Evolutionary conservation across 345 rosid species (phyloP).

Genomic region (Citropsis articulata): DNA sequence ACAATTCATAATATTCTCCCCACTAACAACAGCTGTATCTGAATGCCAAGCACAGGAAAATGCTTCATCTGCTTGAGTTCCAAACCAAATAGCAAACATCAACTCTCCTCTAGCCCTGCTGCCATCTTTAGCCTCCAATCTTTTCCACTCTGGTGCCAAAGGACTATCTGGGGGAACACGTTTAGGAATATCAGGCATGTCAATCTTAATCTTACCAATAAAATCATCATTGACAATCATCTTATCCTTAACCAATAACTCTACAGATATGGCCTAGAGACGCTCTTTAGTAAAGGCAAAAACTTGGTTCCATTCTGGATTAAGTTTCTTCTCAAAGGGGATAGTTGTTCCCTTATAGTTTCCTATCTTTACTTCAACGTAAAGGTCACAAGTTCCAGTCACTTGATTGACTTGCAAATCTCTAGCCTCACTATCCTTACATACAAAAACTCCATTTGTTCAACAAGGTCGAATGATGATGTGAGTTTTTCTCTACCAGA

Average conservation of each 20-base stretch:
- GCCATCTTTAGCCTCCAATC: constrained; percentile 30
- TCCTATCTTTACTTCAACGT: constrained; percentile 34
- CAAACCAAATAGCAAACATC: constrained; percentile 46
- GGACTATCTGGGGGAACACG: constrained; percentile 38
- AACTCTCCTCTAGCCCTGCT: constrained; percentile 27
- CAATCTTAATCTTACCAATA: constrained; percentile 28
- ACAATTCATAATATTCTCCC: constrained; percentile 23
- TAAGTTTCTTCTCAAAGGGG: constrained; percentile 18
- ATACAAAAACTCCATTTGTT: constrained; percentile 36
- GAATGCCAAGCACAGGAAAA: constrained; percentile 42
- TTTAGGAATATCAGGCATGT: constrained; percentile 30
- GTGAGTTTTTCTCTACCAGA: constrained; percentile 27
- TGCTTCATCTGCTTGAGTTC: constrained; percentile 46
- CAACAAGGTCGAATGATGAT: constrained; percentile 36
- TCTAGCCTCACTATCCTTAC: constrained; percentile 33
- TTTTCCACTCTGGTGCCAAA: constrained; percentile 44
- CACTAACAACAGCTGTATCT: constrained; percentile 34
- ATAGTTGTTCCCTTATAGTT: constrained; percentile 30
- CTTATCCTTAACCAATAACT: constrained; percentile 32
- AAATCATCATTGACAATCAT: constrained; percentile 16
- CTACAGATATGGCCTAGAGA: constrained; percentile 28
- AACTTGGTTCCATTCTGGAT: constrained; percentile 41
- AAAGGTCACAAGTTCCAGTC: constrained; percentile 25
- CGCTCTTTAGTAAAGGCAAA: constrained; percentile 46
- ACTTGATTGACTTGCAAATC: constrained; percentile 22